These are phyloP conservation scores for Colletotrichum trifolii DNA, from an alignment of 2,329 filamentous ascomycete species.

Conservation along the genomic window DNA sequence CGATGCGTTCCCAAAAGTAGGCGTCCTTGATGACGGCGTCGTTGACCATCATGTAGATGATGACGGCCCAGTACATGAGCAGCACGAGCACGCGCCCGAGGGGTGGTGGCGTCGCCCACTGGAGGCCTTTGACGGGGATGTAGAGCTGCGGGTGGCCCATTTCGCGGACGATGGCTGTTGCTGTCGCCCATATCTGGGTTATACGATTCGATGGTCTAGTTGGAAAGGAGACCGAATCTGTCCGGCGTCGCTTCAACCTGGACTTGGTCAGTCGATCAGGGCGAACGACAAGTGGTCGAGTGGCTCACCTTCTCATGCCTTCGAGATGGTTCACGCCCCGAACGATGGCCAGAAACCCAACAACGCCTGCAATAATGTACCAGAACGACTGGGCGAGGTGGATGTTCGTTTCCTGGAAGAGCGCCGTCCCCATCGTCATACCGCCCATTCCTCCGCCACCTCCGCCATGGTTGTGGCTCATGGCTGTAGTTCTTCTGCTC, in stretches of 20 bases:
- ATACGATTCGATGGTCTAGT: constrained; percentile 61
- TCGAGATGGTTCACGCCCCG: constrained; percentile 58
- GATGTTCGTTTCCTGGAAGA: constrained; percentile 59
- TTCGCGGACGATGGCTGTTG: constrained; percentile 68
- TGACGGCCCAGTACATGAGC: constrained; percentile 67
- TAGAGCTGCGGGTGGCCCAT: constrained; percentile 66
- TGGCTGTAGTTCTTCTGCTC: constrained; percentile 3
- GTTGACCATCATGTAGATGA: constrained; percentile 67
- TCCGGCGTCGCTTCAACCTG: constrained; percentile 60
- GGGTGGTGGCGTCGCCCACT: constrained; percentile 69
- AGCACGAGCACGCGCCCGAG: constrained; percentile 66
- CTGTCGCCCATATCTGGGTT: constrained; percentile 66
- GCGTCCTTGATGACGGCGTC: constrained; percentile 61
- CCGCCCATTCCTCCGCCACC: constrained; percentile 30
- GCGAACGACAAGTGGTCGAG: neutral
- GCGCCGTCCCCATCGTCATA: constrained; percentile 47
- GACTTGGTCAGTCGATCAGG: neutral
- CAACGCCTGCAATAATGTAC: constrained; percentile 65
- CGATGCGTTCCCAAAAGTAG: constrained; percentile 72
- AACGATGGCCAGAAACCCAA: constrained; percentile 54
- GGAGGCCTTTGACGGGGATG: constrained; percentile 56
- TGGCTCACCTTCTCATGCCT: constrained; percentile 54
- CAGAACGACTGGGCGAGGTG: constrained; percentile 66
- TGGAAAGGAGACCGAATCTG: constrained; percentile 58
- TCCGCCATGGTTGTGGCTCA: constrained; percentile 39